These are phyloP conservation scores for Leishmania tropica DNA, from an alignment of 208 protist genomes.

Conservation along the genomic window DNA sequence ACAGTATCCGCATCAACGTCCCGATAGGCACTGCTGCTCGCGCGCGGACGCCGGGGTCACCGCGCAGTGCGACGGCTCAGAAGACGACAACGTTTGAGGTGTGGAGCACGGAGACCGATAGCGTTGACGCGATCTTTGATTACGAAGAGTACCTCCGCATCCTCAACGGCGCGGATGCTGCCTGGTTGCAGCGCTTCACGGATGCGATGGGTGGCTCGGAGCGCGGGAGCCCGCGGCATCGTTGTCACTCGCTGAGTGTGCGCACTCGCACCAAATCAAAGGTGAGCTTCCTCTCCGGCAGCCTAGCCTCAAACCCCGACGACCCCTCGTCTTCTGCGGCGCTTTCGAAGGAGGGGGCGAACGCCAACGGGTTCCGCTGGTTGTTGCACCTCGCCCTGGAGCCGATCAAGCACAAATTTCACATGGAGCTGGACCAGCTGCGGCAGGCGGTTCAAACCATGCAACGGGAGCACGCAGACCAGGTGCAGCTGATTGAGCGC, in stretches of 20 bases:
- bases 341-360: slow-evolving; percentile 14
- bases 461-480: slow-evolving; percentile 35
- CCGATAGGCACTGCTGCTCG: neutral
- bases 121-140: slow-evolving; percentile 84
- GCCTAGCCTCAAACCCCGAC: neutral
- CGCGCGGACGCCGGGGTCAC: neutral
- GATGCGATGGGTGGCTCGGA: neutral
- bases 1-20: slow-evolving; percentile 12
- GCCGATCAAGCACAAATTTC: slow-evolving; percentile 28
- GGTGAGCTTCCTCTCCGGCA: neutral
- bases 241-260: neutral
- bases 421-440: slow-evolving; percentile 26
- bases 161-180: slow-evolving; percentile 31
- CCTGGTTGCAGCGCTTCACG: slow-evolving; percentile 13
- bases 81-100: slow-evolving; percentile 8
- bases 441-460: slow-evolving; percentile 27
- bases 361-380: slow-evolving; percentile 28
- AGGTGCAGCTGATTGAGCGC: slow-evolving; percentile 28
- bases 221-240: neutral
- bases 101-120: slow-evolving; percentile 19
- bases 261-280: slow-evolving; percentile 11
- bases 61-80: slow-evolving; percentile 1
- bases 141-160: slow-evolving; percentile 61
- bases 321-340: neutral
- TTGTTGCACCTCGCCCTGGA: slow-evolving; percentile 40